Evolutionary conservation across 2,329 filamentous ascomycete species (phyloP).

Genomic region (Aspergillus pseudoviridinutans): DNA sequence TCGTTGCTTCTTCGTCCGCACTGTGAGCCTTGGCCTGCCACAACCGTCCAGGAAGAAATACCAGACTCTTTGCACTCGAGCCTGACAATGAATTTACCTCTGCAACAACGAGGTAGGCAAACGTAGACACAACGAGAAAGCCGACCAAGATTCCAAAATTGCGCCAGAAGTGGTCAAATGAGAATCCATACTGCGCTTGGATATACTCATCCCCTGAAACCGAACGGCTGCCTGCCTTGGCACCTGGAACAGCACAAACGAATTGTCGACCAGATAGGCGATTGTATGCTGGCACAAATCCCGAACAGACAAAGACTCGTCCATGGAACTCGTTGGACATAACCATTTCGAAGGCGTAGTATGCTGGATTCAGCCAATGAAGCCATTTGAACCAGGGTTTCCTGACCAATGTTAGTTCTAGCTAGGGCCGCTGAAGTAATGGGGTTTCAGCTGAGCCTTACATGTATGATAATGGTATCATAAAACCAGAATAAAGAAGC

Average conservation of each 20-base stretch:
- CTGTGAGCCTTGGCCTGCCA: not conserved
- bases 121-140: slow-evolving; percentile 58
- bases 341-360: slow-evolving; percentile 75
- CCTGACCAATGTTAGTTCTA: no score
- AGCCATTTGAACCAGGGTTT: slow-evolving; percentile 78
- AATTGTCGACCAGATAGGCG: slow-evolving; percentile 34
- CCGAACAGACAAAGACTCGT: slow-evolving; percentile 54
- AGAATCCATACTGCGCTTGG: slow-evolving; percentile 53
- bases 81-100: slow-evolving; percentile 56
- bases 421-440: no score
- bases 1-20: not conserved
- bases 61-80: slow-evolving; percentile 71
- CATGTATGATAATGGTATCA: slow-evolving; percentile 55
- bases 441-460: no score
- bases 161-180: slow-evolving; percentile 57
- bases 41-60: slow-evolving; percentile 54
- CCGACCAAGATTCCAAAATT: slow-evolving; percentile 67
- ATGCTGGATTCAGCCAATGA: slow-evolving; percentile 72
- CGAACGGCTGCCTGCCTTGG: slow-evolving; percentile 48
- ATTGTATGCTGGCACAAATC: slow-evolving; percentile 46
- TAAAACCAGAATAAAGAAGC: slow-evolving; percentile 48
- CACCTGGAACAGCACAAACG: slow-evolving; percentile 57
- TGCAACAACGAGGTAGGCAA: slow-evolving; percentile 51
- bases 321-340: slow-evolving; percentile 77
- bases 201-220: slow-evolving; percentile 61